Evolutionary conservation across 2,329 filamentous ascomycete species (phyloP), one percentile per base, ranked within the genome.

Genomic region (Immersiporthe knoxdaviesiana): DNA sequence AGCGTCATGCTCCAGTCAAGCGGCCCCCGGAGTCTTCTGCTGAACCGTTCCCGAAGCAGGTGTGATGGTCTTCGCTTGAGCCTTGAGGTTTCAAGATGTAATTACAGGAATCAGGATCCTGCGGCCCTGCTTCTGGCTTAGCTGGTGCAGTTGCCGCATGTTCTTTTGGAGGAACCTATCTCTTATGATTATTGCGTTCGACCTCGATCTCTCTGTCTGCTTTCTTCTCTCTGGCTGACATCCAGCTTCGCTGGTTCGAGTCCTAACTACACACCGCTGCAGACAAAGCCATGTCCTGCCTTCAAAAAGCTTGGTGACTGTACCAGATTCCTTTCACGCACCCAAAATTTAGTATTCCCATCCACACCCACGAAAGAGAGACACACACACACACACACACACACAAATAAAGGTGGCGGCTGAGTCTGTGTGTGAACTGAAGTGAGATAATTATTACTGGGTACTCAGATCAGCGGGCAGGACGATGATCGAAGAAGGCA

Each of bases 41-140:
- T 11, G 5, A 27, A 14, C 24, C n/a, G 14, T 54, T 27, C 50
- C 50, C 12, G n/a, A 54, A 54, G n/a, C 24, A 54, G n/a, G 50
- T 27, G 11, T 54, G 50, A 16, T 54, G 50, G 24, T 30, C 4
- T 54, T 54, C 47, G 47, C n/a, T n/a, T n/a, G n/a, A n/a, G n/a
- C n/a, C 21, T 52, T n/a, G 47, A 27, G 50, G 50, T 54, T 54
- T 54, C 50, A 54, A 54, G 24, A 54, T 54, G 50, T n/a, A n/a
- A n/a, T n/a, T 27, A 24, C 50, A 54, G 50, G 50, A 30, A 54
- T 44, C 24, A 14, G 12, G 30, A 54, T 54, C 50, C 50, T 54
- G 24, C 50, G 24, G 50, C 50, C 11, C 50, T 27, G 11, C 50
- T 27, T 14, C n/a, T 24, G 12, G 14, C 8, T 54, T 54, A 27